phyloP scores from a whole-genome alignment of 495 filamentous ascomycete genomes.

The Xylaria flabelliformis region DNA sequence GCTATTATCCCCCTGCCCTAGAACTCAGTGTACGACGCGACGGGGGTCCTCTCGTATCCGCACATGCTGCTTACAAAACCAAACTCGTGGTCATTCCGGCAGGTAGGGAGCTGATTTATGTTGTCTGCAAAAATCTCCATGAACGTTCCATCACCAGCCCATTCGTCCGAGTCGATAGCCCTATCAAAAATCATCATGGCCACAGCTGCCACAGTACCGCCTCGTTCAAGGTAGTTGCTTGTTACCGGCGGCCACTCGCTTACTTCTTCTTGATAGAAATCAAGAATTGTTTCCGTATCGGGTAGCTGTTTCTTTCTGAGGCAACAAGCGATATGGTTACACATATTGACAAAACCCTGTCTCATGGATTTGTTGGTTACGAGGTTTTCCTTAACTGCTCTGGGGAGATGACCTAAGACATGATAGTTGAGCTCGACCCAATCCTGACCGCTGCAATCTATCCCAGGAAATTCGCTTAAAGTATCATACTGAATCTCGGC shows the following conservation, averaged over 20 bases:
- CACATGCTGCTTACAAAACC: neutral
- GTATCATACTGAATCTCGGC: neutral
- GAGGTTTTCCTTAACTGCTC: neutral
- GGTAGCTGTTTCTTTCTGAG: neutral
- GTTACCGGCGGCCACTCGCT: constrained; percentile 3
- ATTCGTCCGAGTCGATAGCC: neutral
- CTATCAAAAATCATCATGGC: neutral
- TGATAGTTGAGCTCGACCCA: neutral
- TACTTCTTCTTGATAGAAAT: neutral
- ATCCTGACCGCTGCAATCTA: neutral
- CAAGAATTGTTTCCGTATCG: neutral
- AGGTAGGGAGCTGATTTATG: neutral
- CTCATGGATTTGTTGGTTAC: constrained; percentile 16
- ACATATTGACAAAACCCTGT: constrained; percentile 11
- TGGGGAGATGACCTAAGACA: neutral
- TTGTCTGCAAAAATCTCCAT: neutral
- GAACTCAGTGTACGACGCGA: neutral
- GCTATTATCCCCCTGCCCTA: neutral
- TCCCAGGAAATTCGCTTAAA: neutral
- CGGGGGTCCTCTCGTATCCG: neutral
- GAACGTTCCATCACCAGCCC: neutral
- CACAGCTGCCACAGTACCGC: constrained; percentile 1
- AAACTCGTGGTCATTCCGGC: constrained; percentile 15
- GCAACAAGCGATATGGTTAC: neutral
- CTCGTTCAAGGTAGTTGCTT: neutral